Conservation (phyloP, 1,284 basidiomycete genomes). For the Puccinia coronata region DNA sequence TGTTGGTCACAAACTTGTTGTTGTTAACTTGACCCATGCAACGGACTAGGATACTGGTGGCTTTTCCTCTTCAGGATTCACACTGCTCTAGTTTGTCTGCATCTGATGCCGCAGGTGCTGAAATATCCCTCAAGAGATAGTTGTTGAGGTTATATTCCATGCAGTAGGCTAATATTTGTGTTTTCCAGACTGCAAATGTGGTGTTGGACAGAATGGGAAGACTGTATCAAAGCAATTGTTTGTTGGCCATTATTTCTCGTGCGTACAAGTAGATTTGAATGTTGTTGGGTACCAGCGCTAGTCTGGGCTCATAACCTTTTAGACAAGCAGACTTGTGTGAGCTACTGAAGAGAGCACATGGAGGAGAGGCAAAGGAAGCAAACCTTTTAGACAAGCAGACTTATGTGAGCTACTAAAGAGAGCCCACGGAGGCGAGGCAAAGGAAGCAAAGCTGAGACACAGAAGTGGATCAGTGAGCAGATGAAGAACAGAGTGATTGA, state of each 20-base stretch:
- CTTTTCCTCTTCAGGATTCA: background rate
- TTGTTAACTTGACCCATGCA: background rate
- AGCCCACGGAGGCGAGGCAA: too few species aligned
- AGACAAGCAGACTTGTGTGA: too few species aligned
- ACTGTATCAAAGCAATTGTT: background rate
- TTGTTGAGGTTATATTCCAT: background rate
- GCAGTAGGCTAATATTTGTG: background rate
- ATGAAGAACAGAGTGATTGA: too few species aligned
- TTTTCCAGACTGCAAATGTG: background rate
- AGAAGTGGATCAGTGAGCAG: too few species aligned
- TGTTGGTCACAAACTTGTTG: background rate
- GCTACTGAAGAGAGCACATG: too few species aligned
- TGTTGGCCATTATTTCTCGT: background rate
- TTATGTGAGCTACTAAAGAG: too few species aligned
- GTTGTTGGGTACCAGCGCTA: background rate
- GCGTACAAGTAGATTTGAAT: background rate
- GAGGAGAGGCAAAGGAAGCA: too few species aligned
- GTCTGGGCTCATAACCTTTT: conserved; percentile 12
- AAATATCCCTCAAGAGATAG: background rate
- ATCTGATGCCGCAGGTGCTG: background rate
- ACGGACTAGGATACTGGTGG: background rate
- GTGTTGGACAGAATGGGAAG: background rate
- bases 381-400: too few species aligned
- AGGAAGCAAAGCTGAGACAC: too few species aligned
- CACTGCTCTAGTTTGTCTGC: background rate